A percentile compares a stretch with the other conserved stretches of the same genome.
Evolutionary conservation across 768 basidiomycete species (phyloP).

Genomic region (Leccinum rimulosum): DNA sequence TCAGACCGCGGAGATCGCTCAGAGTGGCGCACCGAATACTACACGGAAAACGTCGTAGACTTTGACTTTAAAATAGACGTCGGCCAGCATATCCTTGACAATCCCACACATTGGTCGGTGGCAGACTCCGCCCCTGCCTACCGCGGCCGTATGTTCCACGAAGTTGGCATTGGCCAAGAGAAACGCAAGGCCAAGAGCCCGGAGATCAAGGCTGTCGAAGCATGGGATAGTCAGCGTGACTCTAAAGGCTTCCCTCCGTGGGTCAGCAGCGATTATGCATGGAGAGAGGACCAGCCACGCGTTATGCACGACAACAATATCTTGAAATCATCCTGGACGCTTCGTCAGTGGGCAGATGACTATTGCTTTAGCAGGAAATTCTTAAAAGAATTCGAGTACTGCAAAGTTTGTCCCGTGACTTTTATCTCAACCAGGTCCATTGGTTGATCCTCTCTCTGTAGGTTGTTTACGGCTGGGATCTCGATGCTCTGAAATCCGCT

Average conservation of each 20-base stretch:
- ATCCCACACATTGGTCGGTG: constrained; percentile 55
- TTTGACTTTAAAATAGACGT: constrained; percentile 69
- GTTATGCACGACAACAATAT: constrained; percentile 22
- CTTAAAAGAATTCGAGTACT: constrained; percentile 77
- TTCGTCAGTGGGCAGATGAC: constrained; percentile 80
- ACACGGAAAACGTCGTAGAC: constrained; percentile 59
- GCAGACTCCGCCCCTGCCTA: constrained; percentile 63
- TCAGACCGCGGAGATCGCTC: constrained; percentile 34
- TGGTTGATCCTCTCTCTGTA: constrained; percentile 33
- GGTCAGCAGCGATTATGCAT: constrained; percentile 35
- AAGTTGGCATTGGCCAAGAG: constrained; percentile 44
- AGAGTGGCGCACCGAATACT: constrained; percentile 42
- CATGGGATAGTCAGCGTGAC: constrained; percentile 44
- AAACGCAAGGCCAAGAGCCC: constrained; percentile 40
- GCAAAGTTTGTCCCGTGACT: constrained; percentile 45
- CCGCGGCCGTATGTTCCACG: constrained; percentile 58
- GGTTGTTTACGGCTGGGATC: constrained; percentile 60
- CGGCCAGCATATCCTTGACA: constrained; percentile 38
- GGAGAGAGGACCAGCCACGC: constrained; percentile 30
- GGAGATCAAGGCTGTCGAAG: constrained; percentile 43
- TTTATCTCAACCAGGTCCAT: neutral
- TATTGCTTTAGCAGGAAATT: constrained; percentile 69
- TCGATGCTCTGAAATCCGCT: constrained; percentile 39
- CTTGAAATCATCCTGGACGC: constrained; percentile 55
- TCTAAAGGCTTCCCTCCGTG: constrained; percentile 54